Evolutionary conservation across 2,329 filamentous ascomycete species (phyloP), one percentile per base, ranked within the genome.

Genomic region (Ceratocystis lukuohia): DNA sequence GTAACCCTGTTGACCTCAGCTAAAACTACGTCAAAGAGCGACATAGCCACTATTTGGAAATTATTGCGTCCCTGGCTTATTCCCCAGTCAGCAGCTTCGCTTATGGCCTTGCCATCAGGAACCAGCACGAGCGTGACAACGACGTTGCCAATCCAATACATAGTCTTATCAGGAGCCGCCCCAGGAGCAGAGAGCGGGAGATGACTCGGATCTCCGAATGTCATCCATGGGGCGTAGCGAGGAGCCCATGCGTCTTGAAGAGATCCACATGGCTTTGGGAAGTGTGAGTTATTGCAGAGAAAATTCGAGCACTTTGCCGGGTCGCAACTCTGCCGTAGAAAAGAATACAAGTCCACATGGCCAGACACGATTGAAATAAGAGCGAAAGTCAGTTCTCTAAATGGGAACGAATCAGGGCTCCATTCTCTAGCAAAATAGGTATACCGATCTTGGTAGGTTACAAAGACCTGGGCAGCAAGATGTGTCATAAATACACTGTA

Each of bases 1-100:
- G 10, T n/a, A 22, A 15, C 28, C 68, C 46, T 48, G 46, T n/a
- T 22, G 57, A 71, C 70, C 41, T 72, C 70, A 0, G 64, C 70
- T 65, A 72, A 69, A n/a, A 44, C 28, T 10, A 66, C 68, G 62
- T 71, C 6, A 25, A 71, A 72, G 61, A 72, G 68, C 10, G 67
- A 70, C 22, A 71, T 20, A 59, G 68, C 50, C 50, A 70, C 67
- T 7, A 70, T 48, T 48, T 71, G 70, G 50, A 72, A 72, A 41
- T 65, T 53, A 22, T 15, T 12, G 15, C 50, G 62, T n/a, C 70
- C 69, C 45, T 71, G 69, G 2, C 66, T 5, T 22, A 67, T 45
- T 50, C 69, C 70, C 68, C 67, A 69, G n/a, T 17, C 56, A 8
- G 70, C 67, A n/a, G 70, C 69, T 20, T 65, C 53, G 5, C 57